Evolutionary conservation across 768 basidiomycete genomes (phyloP).

Genomic region (Thelephora aurantiotincta): DNA sequence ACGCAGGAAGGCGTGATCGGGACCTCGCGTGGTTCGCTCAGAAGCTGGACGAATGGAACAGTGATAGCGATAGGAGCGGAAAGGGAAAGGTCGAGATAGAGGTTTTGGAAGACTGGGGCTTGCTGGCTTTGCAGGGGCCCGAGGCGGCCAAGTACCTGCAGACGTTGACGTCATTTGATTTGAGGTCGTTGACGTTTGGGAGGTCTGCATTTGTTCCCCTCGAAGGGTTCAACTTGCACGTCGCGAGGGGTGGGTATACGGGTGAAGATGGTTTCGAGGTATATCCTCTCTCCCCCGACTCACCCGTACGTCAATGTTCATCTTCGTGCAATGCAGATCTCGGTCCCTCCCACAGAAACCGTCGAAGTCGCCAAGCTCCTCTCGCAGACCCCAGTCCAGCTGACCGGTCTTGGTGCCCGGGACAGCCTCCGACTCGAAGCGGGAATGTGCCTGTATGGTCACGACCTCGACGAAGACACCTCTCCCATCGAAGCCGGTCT

Average conservation of each 20-base stretch:
- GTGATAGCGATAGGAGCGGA: conserved; percentile 27
- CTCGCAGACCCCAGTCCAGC: conserved; percentile 51
- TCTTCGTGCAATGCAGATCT: conserved; percentile 40
- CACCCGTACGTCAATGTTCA: background rate
- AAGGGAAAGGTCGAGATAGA: conserved; percentile 65
- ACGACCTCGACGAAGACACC: conserved; percentile 80
- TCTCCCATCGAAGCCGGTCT: conserved; percentile 86
- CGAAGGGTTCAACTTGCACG: conserved; percentile 67
- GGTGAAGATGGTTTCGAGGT: conserved; percentile 99
- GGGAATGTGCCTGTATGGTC: conserved; percentile 93
- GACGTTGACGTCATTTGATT: conserved; percentile 56
- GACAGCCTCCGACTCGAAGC: conserved; percentile 94
- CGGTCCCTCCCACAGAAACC: conserved; percentile 69
- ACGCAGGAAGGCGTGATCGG: conserved; percentile 74
- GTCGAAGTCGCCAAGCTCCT: conserved; percentile 54
- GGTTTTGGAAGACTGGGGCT: conserved; percentile 70
- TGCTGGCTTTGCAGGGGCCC: conserved; percentile 89
- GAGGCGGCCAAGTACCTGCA: conserved; percentile 73
- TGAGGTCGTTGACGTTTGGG: conserved; percentile 69
- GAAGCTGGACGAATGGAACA: conserved; percentile 71
- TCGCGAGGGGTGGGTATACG: conserved; percentile 92
- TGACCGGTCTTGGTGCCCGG: conserved; percentile 84
- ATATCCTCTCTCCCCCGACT: background rate
- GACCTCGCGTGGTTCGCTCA: conserved; percentile 68
- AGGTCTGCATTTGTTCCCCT: conserved; percentile 70